Conservation (phyloP, 768 basidiomycete genomes). For the Phaeotremella fagi region DNA sequence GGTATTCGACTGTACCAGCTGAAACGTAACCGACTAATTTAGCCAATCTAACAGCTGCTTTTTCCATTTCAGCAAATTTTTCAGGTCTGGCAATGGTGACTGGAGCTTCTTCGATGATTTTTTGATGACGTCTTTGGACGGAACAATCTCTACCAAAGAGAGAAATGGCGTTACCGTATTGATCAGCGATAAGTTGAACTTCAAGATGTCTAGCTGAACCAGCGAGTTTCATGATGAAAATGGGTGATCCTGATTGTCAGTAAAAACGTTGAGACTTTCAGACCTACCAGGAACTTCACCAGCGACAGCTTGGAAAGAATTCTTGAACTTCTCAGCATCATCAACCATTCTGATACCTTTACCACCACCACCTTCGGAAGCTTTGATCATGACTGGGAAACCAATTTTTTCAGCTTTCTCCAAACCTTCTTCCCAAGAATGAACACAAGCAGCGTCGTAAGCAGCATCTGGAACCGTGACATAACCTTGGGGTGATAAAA, state of each 20-base stretch:
- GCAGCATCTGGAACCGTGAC: constrained; percentile 91
- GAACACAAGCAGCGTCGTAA: constrained; percentile 83
- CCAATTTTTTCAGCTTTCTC: constrained; percentile 79
- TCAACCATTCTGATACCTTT: constrained; percentile 98
- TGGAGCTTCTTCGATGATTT: constrained; percentile 99
- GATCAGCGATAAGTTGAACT: constrained; percentile 96
- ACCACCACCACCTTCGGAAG: constrained; percentile 96
- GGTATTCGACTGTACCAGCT: constrained; percentile 97
- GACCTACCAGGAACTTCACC: constrained; percentile 89
- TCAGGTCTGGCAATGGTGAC: constrained; percentile 92
- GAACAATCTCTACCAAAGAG: constrained; percentile 99
- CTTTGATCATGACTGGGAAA: constrained; percentile 99
- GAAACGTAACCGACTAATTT: constrained; percentile 98
- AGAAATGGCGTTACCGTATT: constrained; percentile 98
- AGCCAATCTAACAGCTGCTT: constrained; percentile 96
- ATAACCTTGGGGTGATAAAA: constrained; percentile 75
- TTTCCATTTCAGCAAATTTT: constrained; percentile 95
- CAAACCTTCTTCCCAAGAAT: constrained; percentile 79
- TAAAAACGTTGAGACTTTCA: not conserved
- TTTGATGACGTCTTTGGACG: constrained; percentile 97
- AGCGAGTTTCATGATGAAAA: constrained; percentile 99
- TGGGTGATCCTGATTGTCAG: constrained; percentile 69
- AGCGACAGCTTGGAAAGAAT: constrained; percentile 84
- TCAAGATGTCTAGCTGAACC: constrained; percentile 96
- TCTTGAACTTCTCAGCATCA: constrained; percentile 77